Evolutionary conservation across 1,139 yeast species (phyloP).

Genomic region (Kodamaea ohmeri): DNA sequence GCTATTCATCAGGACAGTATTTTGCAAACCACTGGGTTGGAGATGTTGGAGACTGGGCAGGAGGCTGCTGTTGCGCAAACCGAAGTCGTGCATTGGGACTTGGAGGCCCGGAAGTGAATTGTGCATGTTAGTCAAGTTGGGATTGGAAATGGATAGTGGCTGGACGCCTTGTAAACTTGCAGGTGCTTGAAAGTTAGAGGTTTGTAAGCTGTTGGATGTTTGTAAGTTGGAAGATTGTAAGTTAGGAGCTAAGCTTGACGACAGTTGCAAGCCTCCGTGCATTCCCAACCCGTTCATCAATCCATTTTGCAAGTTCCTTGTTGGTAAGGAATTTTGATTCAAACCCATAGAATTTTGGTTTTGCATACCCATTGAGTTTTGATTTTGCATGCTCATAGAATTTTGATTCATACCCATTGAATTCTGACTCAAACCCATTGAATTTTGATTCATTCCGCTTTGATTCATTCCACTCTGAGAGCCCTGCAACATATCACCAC

Average conservation of each 20-base stretch:
- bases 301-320: not conserved
- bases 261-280: too few species aligned
- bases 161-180: too few species aligned
- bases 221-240: not conserved
- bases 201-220: too few species aligned
- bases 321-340: too few species aligned
- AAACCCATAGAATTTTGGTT: too few species aligned
- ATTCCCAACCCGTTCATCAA: too few species aligned
- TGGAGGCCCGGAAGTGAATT: not conserved
- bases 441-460: not conserved
- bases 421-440: not conserved
- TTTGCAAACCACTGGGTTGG: not conserved
- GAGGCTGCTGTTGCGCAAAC: conserved; percentile 3
- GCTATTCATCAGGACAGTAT: not conserved
- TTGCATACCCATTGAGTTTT: too few species aligned
- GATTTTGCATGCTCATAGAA: too few species aligned
- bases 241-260: not conserved
- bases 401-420: too few species aligned
- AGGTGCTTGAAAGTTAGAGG: too few species aligned
- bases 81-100: conserved; percentile 1
- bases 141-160: too few species aligned
- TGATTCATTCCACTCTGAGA: not conserved
- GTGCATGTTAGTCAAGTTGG: too few species aligned
- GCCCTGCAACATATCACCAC: not conserved
- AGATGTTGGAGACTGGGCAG: not conserved